Evolutionary conservation across 2,329 filamentous ascomycete genomes (phyloP).

Genomic region (Didymella pinodella): DNA sequence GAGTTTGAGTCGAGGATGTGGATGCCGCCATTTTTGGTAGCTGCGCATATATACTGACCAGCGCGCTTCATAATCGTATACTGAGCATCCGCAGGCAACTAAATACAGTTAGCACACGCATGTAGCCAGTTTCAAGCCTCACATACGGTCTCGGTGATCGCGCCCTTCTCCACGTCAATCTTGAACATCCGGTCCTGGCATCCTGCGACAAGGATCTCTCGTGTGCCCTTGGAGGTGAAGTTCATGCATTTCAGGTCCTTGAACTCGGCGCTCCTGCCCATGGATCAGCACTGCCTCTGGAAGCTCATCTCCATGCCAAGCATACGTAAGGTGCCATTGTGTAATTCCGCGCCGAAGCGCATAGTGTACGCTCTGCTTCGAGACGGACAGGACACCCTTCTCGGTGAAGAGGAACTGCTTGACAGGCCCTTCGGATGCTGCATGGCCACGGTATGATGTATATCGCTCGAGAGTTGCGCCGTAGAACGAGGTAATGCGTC

Average conservation of each 20-base stretch:
- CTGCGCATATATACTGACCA: slow-evolving; percentile 87
- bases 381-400: slow-evolving; percentile 86
- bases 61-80: slow-evolving; percentile 94
- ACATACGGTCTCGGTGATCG: slow-evolving; percentile 52
- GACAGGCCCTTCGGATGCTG: slow-evolving; percentile 75
- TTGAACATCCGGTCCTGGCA: slow-evolving; percentile 86
- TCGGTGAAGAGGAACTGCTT: slow-evolving; percentile 92
- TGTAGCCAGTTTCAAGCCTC: not conserved
- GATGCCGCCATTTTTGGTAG: slow-evolving; percentile 81
- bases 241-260: slow-evolving; percentile 92
- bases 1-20: slow-evolving; percentile 84
- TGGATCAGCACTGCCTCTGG: slow-evolving; percentile 27
- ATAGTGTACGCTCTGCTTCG: slow-evolving; percentile 85
- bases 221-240: slow-evolving; percentile 85
- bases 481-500: slow-evolving; percentile 87
- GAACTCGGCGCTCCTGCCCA: slow-evolving; percentile 73
- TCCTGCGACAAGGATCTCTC: slow-evolving; percentile 86
- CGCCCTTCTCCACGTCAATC: slow-evolving; percentile 67
- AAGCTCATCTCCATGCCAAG: slow-evolving; percentile 2
- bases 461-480: slow-evolving; percentile 85
- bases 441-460: slow-evolving; percentile 86
- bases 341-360: slow-evolving; percentile 81
- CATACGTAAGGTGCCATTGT: slow-evolving; percentile 85
- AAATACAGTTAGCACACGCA: slow-evolving; percentile 34
- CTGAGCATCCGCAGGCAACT: slow-evolving; percentile 75